Conservation (phyloP, 2,329 filamentous ascomycete species). For the Cladophialophora carrionii region DNA sequence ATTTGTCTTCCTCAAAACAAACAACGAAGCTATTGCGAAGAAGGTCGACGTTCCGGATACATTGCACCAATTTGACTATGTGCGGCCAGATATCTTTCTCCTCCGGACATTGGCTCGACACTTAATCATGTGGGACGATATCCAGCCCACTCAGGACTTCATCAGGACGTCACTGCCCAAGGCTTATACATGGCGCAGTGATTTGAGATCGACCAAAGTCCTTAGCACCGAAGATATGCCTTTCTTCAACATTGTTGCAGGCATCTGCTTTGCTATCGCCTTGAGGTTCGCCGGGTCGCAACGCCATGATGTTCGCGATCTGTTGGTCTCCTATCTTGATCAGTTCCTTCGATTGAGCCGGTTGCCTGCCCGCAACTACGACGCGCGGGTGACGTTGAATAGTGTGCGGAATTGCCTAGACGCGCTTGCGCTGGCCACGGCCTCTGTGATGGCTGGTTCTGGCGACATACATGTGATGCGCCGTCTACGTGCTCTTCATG, state of each 20-base stretch:
- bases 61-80: slow-evolving; percentile 88
- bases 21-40: slow-evolving; percentile 79
- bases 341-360: slow-evolving; percentile 78
- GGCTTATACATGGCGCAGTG: slow-evolving; percentile 66
- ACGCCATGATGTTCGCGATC: slow-evolving; percentile 71
- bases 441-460: slow-evolving; percentile 93
- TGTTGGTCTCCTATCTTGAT: slow-evolving; percentile 82
- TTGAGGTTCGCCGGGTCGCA: slow-evolving; percentile 75
- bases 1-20: slow-evolving; percentile 96
- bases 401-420: slow-evolving; percentile 92
- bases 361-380: slow-evolving; percentile 69
- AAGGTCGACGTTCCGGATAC: slow-evolving; percentile 95
- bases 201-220: slow-evolving; percentile 61
- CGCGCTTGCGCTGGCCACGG: slow-evolving; percentile 75
- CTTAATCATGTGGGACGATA: slow-evolving; percentile 87
- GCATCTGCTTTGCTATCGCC: slow-evolving; percentile 73
- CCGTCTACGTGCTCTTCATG: slow-evolving; percentile 83
- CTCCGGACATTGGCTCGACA: slow-evolving; percentile 87
- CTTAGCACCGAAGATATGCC: slow-evolving; percentile 83
- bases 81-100: slow-evolving; percentile 88
- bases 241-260: slow-evolving; percentile 88
- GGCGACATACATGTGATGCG: slow-evolving; percentile 86
- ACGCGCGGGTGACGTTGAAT: slow-evolving; percentile 78
- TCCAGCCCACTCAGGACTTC: slow-evolving; percentile 74
- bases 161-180: slow-evolving; percentile 72